Evolutionary conservation across 2,329 filamentous ascomycete species (phyloP), one percentile per base, ranked within the genome.

Genomic region (Aspergillus terreus): DNA sequence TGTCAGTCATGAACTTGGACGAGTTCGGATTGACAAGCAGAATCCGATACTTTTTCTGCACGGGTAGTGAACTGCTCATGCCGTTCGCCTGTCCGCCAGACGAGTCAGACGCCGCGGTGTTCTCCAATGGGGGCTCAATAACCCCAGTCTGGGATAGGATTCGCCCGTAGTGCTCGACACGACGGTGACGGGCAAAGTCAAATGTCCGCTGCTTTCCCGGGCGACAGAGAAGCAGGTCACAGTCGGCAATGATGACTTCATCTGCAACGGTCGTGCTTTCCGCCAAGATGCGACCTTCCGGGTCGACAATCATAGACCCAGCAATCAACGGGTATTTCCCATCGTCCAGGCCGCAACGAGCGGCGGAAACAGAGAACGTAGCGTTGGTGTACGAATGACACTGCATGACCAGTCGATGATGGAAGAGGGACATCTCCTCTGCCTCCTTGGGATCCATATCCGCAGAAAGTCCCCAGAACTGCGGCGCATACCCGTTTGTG

Each of bases 381-480:
- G 74, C 73, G 57, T 82, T 80, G 61, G 78, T 78, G 58, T 81
- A 81, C 53, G 73, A 76, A 45, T 80, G 78, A 1, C 73, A 71
- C 60, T 80, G 77, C 71, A 79, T 77, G 7, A 77, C 74, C 17
- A 82, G 65, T 45, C 73, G 70, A 53, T 80, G 78, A 50, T 82
- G 78, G 59, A 80, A 79, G 7, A 80, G 65, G 0, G 78, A 77
- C 56, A 77, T 65, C 12, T 64, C 65, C 52, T 79, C 73, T 21
- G 77, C 76, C 52, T 78, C 70, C 50, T 74, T 70, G 56, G 62
- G 6, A 64, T 72, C 71, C 71, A 78, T 53, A 59, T 68, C 56
- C 65, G 73, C 55, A 63, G 64, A 50, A 32, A 66, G 69, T 10
- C 74, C 73, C 67, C 73, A 74, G 5, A 76, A 67, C 52, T 76